Evolutionary conservation across 306 rosid species (phyloP).

Genomic region (Trifolium subterraneum): DNA sequence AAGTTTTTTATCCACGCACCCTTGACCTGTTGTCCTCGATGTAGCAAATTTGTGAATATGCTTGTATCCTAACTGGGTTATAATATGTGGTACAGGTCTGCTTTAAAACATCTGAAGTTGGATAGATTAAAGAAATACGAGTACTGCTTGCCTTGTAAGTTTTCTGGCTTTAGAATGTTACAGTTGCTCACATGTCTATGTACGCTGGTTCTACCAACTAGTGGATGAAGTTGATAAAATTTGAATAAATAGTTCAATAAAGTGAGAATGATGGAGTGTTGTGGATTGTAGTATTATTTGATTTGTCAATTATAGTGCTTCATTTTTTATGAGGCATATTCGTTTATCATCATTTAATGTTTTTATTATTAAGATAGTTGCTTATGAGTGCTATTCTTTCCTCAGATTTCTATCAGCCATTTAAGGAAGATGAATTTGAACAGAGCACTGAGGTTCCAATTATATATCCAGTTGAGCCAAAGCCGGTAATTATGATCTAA

Average conservation of each 20-base stretch:
- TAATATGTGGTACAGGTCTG: conserved; percentile 68
- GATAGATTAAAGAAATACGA: conserved; percentile 84
- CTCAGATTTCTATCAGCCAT: conserved; percentile 84
- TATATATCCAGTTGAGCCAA: conserved; percentile 70
- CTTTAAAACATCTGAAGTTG: conserved; percentile 81
- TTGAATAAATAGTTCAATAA: conserved; percentile 13
- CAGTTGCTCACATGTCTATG: background rate
- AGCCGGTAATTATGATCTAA: conserved; percentile 62
- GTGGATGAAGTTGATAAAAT: conserved; percentile 15
- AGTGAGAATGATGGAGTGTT: conserved; percentile 10
- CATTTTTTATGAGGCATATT: conserved; percentile 21
- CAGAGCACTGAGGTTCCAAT: conserved; percentile 89
- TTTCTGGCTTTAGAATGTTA: conserved; percentile 23
- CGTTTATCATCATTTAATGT: conserved; percentile 8
- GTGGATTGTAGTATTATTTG: conserved; percentile 2
- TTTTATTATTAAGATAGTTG: conserved; percentile 10
- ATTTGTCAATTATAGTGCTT: background rate
- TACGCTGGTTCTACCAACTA: background rate
- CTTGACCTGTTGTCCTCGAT: no score
- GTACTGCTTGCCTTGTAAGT: conserved; percentile 91
- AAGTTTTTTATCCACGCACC: no score
- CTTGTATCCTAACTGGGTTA: no score
- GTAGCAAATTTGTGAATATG: no score
- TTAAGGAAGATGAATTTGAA: conserved; percentile 84
- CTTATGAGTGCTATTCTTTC: conserved; percentile 31